phyloP scores from a whole-genome alignment of 305 asterid species.

The Nicotiana rustica region DNA sequence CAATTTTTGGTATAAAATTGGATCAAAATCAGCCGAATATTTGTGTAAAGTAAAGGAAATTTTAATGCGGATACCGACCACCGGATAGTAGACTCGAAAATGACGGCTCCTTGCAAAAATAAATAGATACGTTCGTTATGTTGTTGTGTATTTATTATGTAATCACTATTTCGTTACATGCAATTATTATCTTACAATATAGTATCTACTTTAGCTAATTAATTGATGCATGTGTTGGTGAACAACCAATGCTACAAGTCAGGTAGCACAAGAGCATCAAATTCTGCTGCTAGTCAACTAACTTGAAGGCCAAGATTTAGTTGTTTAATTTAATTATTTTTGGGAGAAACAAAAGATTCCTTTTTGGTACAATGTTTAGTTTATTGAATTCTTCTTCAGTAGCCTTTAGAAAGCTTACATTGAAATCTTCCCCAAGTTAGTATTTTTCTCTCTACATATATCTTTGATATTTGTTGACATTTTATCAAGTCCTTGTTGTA shows the following conservation, averaged over 20 bases:
- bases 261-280: background rate
- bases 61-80: no score
- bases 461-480: background rate
- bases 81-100: no score
- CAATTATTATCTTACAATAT: no score
- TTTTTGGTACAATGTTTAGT: constrained; percentile 29
- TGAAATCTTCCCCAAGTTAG: background rate
- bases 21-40: no score
- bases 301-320: constrained; percentile 40
- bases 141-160: background rate
- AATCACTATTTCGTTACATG: background rate
- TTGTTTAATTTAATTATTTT: constrained; percentile 25
- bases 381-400: background rate
- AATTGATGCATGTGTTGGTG: no score
- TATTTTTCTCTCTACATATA: background rate
- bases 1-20: no score
- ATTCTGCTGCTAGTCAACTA: constrained; percentile 31
- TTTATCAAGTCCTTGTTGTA: no score
- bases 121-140: no score
- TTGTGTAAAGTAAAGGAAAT: no score
- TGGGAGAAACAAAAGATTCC: constrained; percentile 34
- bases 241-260: constrained; percentile 7
- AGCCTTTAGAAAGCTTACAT: background rate
- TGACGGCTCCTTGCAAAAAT: background rate
- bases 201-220: no score